phyloP scores from a whole-genome alignment of 2,329 filamentous ascomycete genomes.

The Kalmusia sp. region DNA sequence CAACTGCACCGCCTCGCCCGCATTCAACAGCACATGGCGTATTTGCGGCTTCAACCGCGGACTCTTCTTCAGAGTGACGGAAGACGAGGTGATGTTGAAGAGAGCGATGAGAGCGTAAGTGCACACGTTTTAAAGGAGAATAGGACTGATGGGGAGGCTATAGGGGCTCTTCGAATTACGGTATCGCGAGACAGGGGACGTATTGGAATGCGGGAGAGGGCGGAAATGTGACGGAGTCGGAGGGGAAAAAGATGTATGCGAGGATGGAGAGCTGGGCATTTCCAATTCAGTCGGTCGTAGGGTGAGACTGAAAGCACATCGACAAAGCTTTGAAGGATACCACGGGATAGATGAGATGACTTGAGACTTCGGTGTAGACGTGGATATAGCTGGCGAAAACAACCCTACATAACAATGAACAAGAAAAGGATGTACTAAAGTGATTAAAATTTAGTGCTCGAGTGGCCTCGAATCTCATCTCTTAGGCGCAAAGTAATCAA shows the following conservation, averaged over 20 bases:
- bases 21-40: not conserved
- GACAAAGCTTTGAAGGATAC: too few relatives aligned
- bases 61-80: not conserved
- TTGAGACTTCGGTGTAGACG: not conserved
- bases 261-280: conserved; percentile 13
- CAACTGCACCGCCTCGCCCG: not conserved
- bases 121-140: not conserved
- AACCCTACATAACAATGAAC: conserved; percentile 10
- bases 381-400: conserved; percentile 9
- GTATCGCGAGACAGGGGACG: conserved; percentile 7
- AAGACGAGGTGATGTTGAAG: not conserved
- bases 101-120: not conserved
- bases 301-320: too few relatives aligned
- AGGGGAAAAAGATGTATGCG: conserved; percentile 8
- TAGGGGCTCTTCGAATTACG: not conserved
- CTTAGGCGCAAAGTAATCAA: conserved; percentile 27
- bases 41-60: not conserved
- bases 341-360: not conserved
- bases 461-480: conserved; percentile 39
- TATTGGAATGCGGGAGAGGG: conserved; percentile 16
- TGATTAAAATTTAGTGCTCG: conserved; percentile 41
- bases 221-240: conserved; percentile 20
- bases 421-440: conserved; percentile 16
- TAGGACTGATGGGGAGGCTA: not conserved
- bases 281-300: conserved; percentile 8